Percentiles rank a stretch among this genome's conserved stretches.
Conservation (phyloP, 129 eudicot genomes). For the Sambucus nigra region DNA sequence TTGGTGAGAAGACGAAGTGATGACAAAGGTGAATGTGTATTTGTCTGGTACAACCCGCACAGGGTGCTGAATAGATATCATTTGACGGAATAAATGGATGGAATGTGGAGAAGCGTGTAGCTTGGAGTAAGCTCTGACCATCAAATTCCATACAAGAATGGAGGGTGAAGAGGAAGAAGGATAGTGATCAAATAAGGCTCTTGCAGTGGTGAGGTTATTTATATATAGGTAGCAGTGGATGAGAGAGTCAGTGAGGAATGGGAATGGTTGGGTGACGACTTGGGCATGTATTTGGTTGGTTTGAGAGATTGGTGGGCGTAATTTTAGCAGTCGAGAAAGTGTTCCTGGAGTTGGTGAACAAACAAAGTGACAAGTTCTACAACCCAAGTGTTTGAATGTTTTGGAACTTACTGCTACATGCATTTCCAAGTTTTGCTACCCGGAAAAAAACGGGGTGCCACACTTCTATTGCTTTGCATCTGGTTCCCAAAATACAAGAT, state of each 20-base stretch:
- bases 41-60: slow-evolving; percentile 38
- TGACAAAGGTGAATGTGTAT: slow-evolving; percentile 64
- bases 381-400: not conserved
- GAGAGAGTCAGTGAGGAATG: slow-evolving; percentile 49
- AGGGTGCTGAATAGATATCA: slow-evolving; percentile 19
- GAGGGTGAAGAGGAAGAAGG: slow-evolving; percentile 47
- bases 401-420: slow-evolving; percentile 10
- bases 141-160: slow-evolving; percentile 55
- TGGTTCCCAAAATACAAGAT: no score
- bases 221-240: slow-evolving; percentile 59
- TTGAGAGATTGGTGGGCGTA: slow-evolving; percentile 38
- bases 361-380: slow-evolving; percentile 2
- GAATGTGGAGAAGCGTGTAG: slow-evolving; percentile 40
- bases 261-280: slow-evolving; percentile 38
- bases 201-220: slow-evolving; percentile 31
- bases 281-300: slow-evolving; percentile 65
- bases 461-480: no score
- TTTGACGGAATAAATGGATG: slow-evolving; percentile 31
- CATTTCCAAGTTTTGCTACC: slow-evolving; percentile 29
- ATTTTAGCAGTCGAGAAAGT: slow-evolving; percentile 40
- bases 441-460: slow-evolving; percentile 2
- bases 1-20: slow-evolving; percentile 68
- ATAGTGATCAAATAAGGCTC: slow-evolving; percentile 36
- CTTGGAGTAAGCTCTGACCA: slow-evolving; percentile 64
- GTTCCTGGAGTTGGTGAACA: slow-evolving; percentile 25